A percentile compares a stretch with the other conserved stretches of the same genome.
Evolutionary conservation across 441 rosid species (phyloP).

Genomic region (Mallotus repandus): DNA sequence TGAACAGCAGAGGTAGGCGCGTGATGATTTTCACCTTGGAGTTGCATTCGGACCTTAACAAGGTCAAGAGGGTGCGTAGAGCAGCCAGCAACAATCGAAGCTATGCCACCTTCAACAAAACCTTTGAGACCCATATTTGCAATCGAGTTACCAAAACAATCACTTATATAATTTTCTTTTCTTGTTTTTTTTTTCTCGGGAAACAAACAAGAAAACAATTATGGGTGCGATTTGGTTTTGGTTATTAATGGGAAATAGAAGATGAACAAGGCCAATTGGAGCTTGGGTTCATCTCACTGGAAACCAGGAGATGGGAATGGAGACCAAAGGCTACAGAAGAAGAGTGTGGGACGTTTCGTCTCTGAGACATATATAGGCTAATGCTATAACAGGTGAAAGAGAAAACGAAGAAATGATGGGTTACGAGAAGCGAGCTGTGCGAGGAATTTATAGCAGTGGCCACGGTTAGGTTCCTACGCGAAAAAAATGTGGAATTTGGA

Average conservation of each 20-base stretch:
- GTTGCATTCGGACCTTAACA: constrained; percentile 69
- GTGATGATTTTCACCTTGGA: constrained; percentile 48
- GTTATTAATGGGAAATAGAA: no score
- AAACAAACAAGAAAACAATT: no score
- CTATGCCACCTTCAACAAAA: constrained; percentile 59
- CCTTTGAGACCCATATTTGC: constrained; percentile 48
- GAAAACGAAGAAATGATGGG: neutral
- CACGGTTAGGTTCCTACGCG: neutral
- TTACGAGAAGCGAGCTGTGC: no score
- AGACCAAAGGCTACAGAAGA: constrained; percentile 57
- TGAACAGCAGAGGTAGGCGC: constrained; percentile 22
- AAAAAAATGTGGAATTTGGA: neutral
- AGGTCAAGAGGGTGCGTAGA: constrained; percentile 59
- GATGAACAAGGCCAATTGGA: neutral
- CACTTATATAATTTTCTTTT: neutral
- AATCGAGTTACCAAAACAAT: no score
- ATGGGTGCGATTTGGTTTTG: no score
- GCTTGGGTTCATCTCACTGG: constrained; percentile 41
- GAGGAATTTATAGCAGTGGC: constrained; percentile 4
- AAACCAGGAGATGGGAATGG: constrained; percentile 62
- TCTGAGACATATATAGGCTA: constrained; percentile 51
- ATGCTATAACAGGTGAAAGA: neutral
- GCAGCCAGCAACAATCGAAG: constrained; percentile 56
- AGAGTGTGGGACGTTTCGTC: constrained; percentile 58
- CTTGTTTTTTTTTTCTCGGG: no score